Base-by-base conservation (phyloP, 2,329 filamentous ascomycete genomes). In the Samsoniella hepiali region DNA sequence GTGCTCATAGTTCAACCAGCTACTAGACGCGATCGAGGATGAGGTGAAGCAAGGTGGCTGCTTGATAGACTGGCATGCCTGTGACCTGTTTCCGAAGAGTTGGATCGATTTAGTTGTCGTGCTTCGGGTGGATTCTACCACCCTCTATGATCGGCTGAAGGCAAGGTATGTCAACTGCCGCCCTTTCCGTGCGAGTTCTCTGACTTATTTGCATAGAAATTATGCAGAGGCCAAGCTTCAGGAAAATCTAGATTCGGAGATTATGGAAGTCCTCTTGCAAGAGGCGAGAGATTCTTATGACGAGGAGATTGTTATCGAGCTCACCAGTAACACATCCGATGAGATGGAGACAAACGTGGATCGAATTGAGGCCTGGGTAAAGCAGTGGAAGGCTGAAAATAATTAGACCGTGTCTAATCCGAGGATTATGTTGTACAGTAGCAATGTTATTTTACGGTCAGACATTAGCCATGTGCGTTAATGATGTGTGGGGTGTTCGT, bases 21-120 rank as follows among this genome's bases (percentile, higher is more conserved):
- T 99, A 38, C 83, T 99, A 29, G 95, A 99, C 74, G 86, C 90
- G 55, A 89, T 99, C 63, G 95, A 98, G 78, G 85, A 91, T 63
- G 89, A 95, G 65, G 84, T 91, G 45, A 84, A 88, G 66, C 78
- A 84, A 27, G 94, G 94, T 63, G 95, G 95, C 27, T 91, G 87
- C 75, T 87, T 99, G 69, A 90, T 99, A 72, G 95, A 99, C 79
- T 99, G 95, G 94, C 95, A 99, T 77, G 94, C 93, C 2, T 98
- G 94, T 79, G 95, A 98, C 71, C 79, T 98, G 29, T 98, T 98
- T 72, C 95, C 95, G 2, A 88, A 90, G 73, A 90, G 90, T 72
- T 96, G 93, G 91, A 90, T 99, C 72, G 95, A 99, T 74, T 84
- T 99, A 2, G 93, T 99, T 1, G 90, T 98, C 5, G 95, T 99